Percentiles rank a stretch among this genome's conserved stretches.
phyloP scores from a whole-genome alignment of 2,329 filamentous ascomycete species.

The Pestalotiopsis sp. region DNA sequence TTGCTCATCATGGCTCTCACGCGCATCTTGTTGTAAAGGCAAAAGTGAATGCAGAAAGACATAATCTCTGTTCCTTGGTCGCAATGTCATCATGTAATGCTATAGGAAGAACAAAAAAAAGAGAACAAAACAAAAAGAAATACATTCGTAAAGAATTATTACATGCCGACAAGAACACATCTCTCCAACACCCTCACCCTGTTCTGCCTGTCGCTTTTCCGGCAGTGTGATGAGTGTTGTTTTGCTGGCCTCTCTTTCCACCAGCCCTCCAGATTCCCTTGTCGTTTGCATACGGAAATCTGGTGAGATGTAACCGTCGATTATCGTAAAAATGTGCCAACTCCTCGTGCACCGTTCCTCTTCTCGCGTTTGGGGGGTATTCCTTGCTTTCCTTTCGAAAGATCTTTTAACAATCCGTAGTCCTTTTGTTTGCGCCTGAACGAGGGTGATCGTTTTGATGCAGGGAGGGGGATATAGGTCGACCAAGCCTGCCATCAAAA shows the following conservation, averaged over 20 bases:
- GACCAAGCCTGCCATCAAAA: slow-evolving; percentile 22
- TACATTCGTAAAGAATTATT: slow-evolving; percentile 48
- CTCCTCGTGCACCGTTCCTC: slow-evolving; percentile 13
- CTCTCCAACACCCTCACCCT: slow-evolving; percentile 19
- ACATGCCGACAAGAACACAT: slow-evolving; percentile 46
- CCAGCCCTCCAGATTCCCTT: not conserved
- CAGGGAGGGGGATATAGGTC: slow-evolving; percentile 17
- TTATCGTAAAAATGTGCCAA: slow-evolving; percentile 32
- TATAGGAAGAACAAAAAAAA: slow-evolving; percentile 35
- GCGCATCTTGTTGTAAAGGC: not conserved
- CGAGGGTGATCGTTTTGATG: slow-evolving; percentile 13
- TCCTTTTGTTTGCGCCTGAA: slow-evolving; percentile 22
- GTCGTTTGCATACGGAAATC: slow-evolving; percentile 18
- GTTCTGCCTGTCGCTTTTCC: slow-evolving; percentile 15
- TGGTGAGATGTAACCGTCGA: slow-evolving; percentile 29
- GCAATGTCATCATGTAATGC: slow-evolving; percentile 26
- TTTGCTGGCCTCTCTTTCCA: slow-evolving; percentile 12
- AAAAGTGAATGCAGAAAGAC: not conserved
- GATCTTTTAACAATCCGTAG: slow-evolving; percentile 16
- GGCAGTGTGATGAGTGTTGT: slow-evolving; percentile 30
- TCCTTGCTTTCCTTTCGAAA: slow-evolving; percentile 23
- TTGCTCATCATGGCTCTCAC: no score
- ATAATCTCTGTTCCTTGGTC: slow-evolving; percentile 6
- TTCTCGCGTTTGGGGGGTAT: slow-evolving; percentile 19
- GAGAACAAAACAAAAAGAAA: slow-evolving; percentile 30